Evolutionary conservation across 495 filamentous ascomycete species (phyloP).

Genomic region (Penicillium steckii): DNA sequence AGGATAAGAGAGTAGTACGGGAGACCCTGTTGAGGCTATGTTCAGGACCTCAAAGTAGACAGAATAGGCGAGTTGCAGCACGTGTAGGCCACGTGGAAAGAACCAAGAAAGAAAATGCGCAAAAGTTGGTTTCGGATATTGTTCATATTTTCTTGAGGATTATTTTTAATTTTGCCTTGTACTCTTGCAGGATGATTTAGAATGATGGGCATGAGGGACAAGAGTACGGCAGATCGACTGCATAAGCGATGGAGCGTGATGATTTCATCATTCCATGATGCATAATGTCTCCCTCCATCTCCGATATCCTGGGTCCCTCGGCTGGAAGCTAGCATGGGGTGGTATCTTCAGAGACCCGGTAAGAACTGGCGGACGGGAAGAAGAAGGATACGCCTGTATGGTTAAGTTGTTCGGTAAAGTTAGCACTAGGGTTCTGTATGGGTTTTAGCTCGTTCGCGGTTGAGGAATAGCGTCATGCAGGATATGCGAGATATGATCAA

Average conservation of each 20-base stretch:
- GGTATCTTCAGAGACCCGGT: background rate
- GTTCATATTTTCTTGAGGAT: background rate
- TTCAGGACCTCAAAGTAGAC: slow-evolving; percentile 10
- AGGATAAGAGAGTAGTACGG: slow-evolving; percentile 12
- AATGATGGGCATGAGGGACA: background rate
- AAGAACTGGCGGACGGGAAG: background rate
- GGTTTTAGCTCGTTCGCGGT: background rate
- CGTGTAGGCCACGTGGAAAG: slow-evolving; percentile 28
- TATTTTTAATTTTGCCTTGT: background rate
- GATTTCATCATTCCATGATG: slow-evolving; percentile 2
- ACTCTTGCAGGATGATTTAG: slow-evolving; percentile 1
- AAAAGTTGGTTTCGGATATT: background rate
- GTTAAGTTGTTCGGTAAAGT: background rate
- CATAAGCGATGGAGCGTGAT: slow-evolving; percentile 7
- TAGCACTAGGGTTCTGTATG: background rate
- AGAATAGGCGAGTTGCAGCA: slow-evolving; percentile 29
- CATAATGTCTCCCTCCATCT: too few species aligned
- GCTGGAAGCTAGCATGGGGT: background rate
- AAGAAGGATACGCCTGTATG: background rate
- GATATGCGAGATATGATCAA: background rate
- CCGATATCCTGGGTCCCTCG: background rate
- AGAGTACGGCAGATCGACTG: slow-evolving; percentile 11
- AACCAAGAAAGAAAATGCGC: background rate
- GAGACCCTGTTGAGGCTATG: slow-evolving; percentile 7
- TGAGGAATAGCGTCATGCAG: background rate